These are phyloP conservation scores for Talaromyces sp. DNA, from an alignment of 2,329 filamentous ascomycete species.

Conservation along the genomic window DNA sequence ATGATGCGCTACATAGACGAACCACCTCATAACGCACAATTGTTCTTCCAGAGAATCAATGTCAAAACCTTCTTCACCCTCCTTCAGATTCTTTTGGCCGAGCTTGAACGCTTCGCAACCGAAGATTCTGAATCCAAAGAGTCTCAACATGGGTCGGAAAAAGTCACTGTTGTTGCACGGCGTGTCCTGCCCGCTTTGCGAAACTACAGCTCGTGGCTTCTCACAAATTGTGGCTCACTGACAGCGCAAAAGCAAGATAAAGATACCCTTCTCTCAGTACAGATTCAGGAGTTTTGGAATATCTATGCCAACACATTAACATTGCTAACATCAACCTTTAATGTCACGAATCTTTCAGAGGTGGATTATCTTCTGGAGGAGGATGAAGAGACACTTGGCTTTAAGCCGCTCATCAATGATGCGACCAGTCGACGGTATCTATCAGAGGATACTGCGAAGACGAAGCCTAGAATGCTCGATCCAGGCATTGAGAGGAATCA, in stretches of 20 bases:
- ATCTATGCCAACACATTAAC: slow-evolving; percentile 60
- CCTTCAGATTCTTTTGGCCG: slow-evolving; percentile 63
- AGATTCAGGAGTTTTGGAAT: slow-evolving; percentile 60
- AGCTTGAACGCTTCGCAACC: slow-evolving; percentile 57
- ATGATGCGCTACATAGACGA: slow-evolving; percentile 34
- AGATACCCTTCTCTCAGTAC: slow-evolving; percentile 51
- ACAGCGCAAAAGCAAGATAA: slow-evolving; percentile 46
- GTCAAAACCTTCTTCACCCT: slow-evolving; percentile 69
- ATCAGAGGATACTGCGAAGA: slow-evolving; percentile 36
- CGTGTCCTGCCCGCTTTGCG: slow-evolving; percentile 60
- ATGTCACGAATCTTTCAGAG: slow-evolving; percentile 51
- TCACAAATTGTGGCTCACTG: slow-evolving; percentile 51
- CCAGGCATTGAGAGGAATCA: slow-evolving; percentile 48
- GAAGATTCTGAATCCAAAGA: slow-evolving; percentile 43
- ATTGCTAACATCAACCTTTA: slow-evolving; percentile 55
- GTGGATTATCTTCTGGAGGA: slow-evolving; percentile 63
- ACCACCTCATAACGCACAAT: slow-evolving; percentile 42
- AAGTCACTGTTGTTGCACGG: slow-evolving; percentile 55
- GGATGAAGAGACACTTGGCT: slow-evolving; percentile 62
- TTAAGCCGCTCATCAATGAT: slow-evolving; percentile 54
- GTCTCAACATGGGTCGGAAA: slow-evolving; percentile 39
- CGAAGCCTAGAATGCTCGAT: slow-evolving; percentile 52
- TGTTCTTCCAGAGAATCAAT: slow-evolving; percentile 71
- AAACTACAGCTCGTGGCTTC: slow-evolving; percentile 64
- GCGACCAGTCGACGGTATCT: slow-evolving; percentile 50